phyloP scores from a whole-genome alignment of 192 early-diverging fungal species.

The Rhizoclosmatium sp. region DNA sequence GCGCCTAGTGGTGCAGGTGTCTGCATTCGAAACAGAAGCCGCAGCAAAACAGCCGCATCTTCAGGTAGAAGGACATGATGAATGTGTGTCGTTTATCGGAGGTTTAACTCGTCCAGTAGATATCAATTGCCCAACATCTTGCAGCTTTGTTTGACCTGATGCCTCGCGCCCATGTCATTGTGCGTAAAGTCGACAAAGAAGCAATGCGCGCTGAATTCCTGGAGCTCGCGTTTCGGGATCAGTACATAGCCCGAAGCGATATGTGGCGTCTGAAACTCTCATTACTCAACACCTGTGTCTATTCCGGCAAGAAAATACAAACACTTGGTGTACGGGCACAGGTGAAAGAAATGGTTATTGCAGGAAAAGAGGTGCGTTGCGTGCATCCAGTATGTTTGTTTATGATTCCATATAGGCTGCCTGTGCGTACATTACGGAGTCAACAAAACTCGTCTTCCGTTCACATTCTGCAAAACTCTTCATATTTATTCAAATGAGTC shows the following conservation, averaged over 20 bases:
- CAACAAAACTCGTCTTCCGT: constrained; percentile 87
- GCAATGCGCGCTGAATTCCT: constrained; percentile 78
- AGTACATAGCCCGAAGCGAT: constrained; percentile 89
- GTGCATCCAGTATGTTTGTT: background rate
- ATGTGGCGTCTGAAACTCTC: constrained; percentile 89
- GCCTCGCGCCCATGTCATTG: constrained; percentile 66
- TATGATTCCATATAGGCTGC: constrained; percentile 56
- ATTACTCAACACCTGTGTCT: constrained; percentile 74
- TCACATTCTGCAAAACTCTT: constrained; percentile 95
- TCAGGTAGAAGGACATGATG: constrained; percentile 54
- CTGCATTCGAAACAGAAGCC: background rate
- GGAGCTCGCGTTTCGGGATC: constrained; percentile 73
- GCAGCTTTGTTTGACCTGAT: constrained; percentile 69
- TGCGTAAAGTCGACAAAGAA: constrained; percentile 72
- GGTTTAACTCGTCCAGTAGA: constrained; percentile 43
- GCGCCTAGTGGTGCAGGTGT: constrained; percentile 26
- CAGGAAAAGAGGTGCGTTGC: constrained; percentile 61
- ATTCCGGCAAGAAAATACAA: constrained; percentile 76
- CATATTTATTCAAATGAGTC: constrained; percentile 95
- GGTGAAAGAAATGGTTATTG: constrained; percentile 80
- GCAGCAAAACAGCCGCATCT: constrained; percentile 60
- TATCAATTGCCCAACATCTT: constrained; percentile 74
- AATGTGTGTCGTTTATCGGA: too few relatives aligned
- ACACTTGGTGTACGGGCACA: constrained; percentile 79
- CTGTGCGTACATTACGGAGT: constrained; percentile 80